Percentiles rank a stretch among this genome's conserved stretches.
phyloP scores from a whole-genome alignment of 2,329 filamentous ascomycete species.

The Clathrospora elynae region DNA sequence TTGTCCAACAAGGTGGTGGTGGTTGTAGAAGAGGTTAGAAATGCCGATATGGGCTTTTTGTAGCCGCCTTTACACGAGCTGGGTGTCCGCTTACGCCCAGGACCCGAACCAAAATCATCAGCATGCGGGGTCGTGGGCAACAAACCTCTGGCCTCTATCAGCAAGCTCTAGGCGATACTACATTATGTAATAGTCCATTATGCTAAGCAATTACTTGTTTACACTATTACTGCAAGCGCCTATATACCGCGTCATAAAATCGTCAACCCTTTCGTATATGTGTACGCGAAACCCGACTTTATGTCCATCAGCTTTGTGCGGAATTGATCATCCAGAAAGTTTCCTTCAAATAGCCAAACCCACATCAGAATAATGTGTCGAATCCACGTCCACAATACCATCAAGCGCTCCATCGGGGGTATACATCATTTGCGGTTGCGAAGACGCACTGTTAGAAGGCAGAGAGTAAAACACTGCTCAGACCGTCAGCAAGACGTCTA shows the following conservation, averaged over 20 bases:
- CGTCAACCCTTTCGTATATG: conserved; percentile 10
- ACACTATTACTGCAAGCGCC: conserved; percentile 17
- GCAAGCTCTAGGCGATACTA: no score
- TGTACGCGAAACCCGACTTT: conserved; percentile 9
- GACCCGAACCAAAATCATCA: no score
- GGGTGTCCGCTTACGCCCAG: no score
- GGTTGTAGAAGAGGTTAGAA: no score
- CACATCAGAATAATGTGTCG: conserved; percentile 10
- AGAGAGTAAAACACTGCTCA: conserved; percentile 25
- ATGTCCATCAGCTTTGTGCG: background rate
- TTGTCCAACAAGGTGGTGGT: no score
- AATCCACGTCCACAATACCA: conserved; percentile 11
- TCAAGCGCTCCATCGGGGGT: conserved; percentile 39
- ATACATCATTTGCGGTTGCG: conserved; percentile 37
- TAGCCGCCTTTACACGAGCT: no score
- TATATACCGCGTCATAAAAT: conserved; percentile 15
- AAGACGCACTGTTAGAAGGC: conserved; percentile 33
- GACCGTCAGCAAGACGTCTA: conserved; percentile 29
- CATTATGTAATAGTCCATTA: no score
- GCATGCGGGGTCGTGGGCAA: no score
- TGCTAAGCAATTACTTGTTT: conserved; percentile 19
- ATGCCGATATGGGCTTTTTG: no score
- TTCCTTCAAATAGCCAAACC: conserved; percentile 18
- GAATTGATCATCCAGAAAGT: conserved; percentile 5
- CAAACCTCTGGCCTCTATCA: no score